phyloP scores from a whole-genome alignment of 2,329 filamentous ascomycete genomes.

The Amauroascus verrucosus region DNA sequence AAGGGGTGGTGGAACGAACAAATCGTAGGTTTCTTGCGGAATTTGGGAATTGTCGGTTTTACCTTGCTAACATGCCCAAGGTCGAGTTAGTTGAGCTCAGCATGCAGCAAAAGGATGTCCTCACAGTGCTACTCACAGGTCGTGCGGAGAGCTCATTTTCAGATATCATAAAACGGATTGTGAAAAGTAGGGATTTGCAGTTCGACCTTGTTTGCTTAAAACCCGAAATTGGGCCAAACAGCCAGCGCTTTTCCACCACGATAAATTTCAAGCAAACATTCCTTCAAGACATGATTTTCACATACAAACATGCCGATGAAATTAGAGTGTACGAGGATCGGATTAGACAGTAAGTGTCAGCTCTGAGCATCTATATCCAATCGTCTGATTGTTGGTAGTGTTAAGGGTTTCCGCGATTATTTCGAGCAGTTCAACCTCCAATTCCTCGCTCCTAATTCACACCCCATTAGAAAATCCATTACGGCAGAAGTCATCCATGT shows the following conservation, averaged over 20 bases:
- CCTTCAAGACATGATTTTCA: slow-evolving; percentile 69
- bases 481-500: slow-evolving; percentile 77
- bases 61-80: slow-evolving; percentile 20
- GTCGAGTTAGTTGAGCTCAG: slow-evolving; percentile 66
- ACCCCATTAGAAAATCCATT: slow-evolving; percentile 54
- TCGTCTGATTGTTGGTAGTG: slow-evolving; percentile 33
- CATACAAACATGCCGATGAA: slow-evolving; percentile 72
- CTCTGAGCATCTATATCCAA: neutral
- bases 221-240: slow-evolving; percentile 68
- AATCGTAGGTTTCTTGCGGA: slow-evolving; percentile 46
- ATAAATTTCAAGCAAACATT: slow-evolving; percentile 90
- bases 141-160: slow-evolving; percentile 67
- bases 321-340: slow-evolving; percentile 60
- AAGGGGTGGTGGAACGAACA: slow-evolving; percentile 94
- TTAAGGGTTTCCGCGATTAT: slow-evolving; percentile 75
- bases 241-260: slow-evolving; percentile 67
- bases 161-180: slow-evolving; percentile 71
- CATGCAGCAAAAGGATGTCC: slow-evolving; percentile 70
- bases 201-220: slow-evolving; percentile 88
- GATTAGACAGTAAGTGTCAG: slow-evolving; percentile 43
- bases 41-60: neutral
- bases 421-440: slow-evolving; percentile 64
- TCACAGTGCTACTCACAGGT: slow-evolving; percentile 81
- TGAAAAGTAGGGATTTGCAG: slow-evolving; percentile 62
- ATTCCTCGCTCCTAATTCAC: slow-evolving; percentile 34